Base-by-base conservation (phyloP, 345 rosid species). In the Ceriops zippeliana region DNA sequence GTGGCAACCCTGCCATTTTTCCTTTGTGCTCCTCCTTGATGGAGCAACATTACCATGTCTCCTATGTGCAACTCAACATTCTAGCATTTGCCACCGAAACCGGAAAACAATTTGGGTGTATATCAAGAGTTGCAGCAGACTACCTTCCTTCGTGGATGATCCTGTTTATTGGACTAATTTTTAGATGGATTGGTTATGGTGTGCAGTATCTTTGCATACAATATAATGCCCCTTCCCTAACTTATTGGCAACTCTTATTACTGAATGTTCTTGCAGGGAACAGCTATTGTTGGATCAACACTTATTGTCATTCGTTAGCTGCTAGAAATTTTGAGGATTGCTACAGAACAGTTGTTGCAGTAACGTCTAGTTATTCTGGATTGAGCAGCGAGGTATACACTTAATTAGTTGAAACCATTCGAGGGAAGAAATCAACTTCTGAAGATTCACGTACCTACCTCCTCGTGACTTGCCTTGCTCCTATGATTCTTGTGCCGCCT, bases 241-340 rank as follows among this genome's bases (percentile, higher is more conserved):
- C 65, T 34, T 72, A 65, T 46, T 72, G 65, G 52, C 75, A 72
- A 26, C 59, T 52, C 6, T 32, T 72, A 13, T 49, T 72, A 22
- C 75, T 65, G 17, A 58, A 46, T 58, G 34, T 9, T 46, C 57
- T 65, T 56, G 65, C 65, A 65, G 75, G 70, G 22, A 57, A 72
- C 17, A 69, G 78, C 58, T 46, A 35, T 22, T 75, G 78, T 17
- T 75, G 78, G 74, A 58, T 75, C 52, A 63, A 57, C 38, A 75
- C 73, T 26, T 70, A 63, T 4, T 64, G 70, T 31, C 61, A 65
- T 28, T 26, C 37, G 13, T 65, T 75, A 59, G 73, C 73, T 21
- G 58, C 65, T 13, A 65, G 70, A 47, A 75, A 75, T n/a, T 75
- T 75, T 59, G 65, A 10, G 32, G 34, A 37, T 56, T 27, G 47